Conservation (phyloP, 176 grass and related monocot species). For the Zoysia japonica region DNA sequence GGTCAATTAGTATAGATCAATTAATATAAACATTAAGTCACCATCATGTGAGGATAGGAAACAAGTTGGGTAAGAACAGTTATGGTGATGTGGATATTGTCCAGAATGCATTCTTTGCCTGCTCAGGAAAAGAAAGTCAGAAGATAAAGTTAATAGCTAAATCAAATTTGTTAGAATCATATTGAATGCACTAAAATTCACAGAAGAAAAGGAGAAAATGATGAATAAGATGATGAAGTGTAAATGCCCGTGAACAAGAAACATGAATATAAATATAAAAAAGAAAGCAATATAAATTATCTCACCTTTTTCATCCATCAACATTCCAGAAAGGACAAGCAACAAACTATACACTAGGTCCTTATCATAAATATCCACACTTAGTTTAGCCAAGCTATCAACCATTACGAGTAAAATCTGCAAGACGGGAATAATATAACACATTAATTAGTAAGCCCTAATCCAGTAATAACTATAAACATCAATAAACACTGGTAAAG, state of each 20-base stretch:
- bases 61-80: conserved; percentile 57
- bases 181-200: not conserved
- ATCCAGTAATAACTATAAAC: conserved; percentile 1
- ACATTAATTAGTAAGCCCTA: conserved; percentile 30
- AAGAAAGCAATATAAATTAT: conserved; percentile 36
- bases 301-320: conserved; percentile 90
- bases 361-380: conserved; percentile 60
- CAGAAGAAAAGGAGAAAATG: conserved; percentile 35
- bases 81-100: conserved; percentile 73
- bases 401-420: conserved; percentile 74
- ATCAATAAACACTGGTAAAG: conserved; percentile 14
- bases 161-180: conserved; percentile 27
- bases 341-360: conserved; percentile 79
- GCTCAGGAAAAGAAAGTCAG: conserved; percentile 19
- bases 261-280: conserved; percentile 8
- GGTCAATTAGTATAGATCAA: conserved; percentile 14
- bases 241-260: conserved; percentile 22
- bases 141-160: conserved; percentile 1
- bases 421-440: conserved; percentile 11
- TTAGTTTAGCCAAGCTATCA: conserved; percentile 70
- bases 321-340: conserved; percentile 84
- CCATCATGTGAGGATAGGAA: conserved; percentile 89
- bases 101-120: conserved; percentile 76
- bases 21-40: conserved; percentile 39
- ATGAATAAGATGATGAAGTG: conserved; percentile 9